Percentiles rank a stretch among this genome's conserved stretches.
Evolutionary conservation across 1,284 basidiomycete genomes (phyloP).

Genomic region (Leccinum griseonigrum): DNA sequence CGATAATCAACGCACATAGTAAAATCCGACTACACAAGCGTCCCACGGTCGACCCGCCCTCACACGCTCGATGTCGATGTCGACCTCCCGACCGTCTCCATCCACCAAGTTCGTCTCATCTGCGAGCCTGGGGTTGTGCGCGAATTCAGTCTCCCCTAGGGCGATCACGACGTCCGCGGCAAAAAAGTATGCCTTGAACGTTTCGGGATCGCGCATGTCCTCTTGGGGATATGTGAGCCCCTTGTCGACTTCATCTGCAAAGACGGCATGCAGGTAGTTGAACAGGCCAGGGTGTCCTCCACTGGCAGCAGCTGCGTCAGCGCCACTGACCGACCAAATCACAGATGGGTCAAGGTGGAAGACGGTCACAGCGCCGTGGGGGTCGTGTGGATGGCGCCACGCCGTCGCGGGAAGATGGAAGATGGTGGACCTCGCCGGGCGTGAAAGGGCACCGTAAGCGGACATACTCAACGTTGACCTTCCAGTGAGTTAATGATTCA

Average conservation of each 20-base stretch:
- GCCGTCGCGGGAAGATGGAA: conserved; percentile 39
- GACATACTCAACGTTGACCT: conserved; percentile 27
- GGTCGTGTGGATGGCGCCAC: conserved; percentile 26
- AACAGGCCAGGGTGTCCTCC: conserved; percentile 45
- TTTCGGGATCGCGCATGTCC: conserved; percentile 47
- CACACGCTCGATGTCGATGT: conserved; percentile 43
- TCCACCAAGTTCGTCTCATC: background rate
- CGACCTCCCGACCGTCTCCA: conserved; percentile 20
- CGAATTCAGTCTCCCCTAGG: conserved; percentile 31
- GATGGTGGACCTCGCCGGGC: conserved; percentile 24
- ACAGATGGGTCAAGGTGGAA: conserved; percentile 64
- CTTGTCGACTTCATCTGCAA: conserved; percentile 72
- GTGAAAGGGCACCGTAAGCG: conserved; percentile 46
- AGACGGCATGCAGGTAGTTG: conserved; percentile 59
- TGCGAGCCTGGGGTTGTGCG: background rate
- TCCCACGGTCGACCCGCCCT: conserved; percentile 57
- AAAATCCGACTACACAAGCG: conserved; percentile 74
- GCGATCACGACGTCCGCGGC: conserved; percentile 75
- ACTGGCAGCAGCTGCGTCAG: background rate
- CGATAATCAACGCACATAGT: conserved; percentile 59
- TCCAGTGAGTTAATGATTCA: background rate
- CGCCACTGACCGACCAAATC: conserved; percentile 11
- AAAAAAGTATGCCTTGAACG: conserved; percentile 75
- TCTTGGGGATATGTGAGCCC: conserved; percentile 88
- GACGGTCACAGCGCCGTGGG: conserved; percentile 39